Conservation (phyloP, 192 early-diverging fungal genomes). For the Spinellus fusiger region DNA sequence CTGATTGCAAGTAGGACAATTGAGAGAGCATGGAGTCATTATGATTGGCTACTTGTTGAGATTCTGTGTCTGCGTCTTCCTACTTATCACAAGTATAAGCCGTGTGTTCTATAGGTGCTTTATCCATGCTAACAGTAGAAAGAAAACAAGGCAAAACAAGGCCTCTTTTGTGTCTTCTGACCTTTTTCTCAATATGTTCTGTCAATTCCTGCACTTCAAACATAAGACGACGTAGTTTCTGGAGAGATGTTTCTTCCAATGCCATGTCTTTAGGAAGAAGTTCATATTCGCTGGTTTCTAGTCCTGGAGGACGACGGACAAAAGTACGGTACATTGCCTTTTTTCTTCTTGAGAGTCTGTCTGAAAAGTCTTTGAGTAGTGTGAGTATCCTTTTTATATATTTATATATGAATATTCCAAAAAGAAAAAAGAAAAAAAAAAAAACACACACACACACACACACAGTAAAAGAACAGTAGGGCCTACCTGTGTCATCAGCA, state of each 20-base stretch:
- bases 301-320: conserved; percentile 37
- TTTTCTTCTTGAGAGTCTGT: conserved; percentile 46
- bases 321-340: conserved; percentile 55
- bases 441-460: too few relatives aligned
- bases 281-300: conserved; percentile 50
- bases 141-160: not conserved
- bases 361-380: conserved; percentile 44
- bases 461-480: not conserved
- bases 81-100: too few relatives aligned
- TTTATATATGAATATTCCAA: not conserved
- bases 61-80: conserved; percentile 1
- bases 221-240: conserved; percentile 71
- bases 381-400: not conserved
- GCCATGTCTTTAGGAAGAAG: conserved; percentile 44
- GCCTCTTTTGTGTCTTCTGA: conserved; percentile 31
- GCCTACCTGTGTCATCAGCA: conserved; percentile 45
- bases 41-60: conserved; percentile 39
- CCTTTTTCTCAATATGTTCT: conserved; percentile 54
- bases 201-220: conserved; percentile 79
- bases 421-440: conserved; percentile 1
- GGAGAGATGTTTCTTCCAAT: conserved; percentile 64
- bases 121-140: not conserved
- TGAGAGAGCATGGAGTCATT: conserved; percentile 38
- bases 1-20: conserved; percentile 45
- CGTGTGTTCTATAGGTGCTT: too few relatives aligned